These are phyloP conservation scores for Pyrenochaeta sp. DNA, from an alignment of 2,329 filamentous ascomycete species.

Conservation along the genomic window DNA sequence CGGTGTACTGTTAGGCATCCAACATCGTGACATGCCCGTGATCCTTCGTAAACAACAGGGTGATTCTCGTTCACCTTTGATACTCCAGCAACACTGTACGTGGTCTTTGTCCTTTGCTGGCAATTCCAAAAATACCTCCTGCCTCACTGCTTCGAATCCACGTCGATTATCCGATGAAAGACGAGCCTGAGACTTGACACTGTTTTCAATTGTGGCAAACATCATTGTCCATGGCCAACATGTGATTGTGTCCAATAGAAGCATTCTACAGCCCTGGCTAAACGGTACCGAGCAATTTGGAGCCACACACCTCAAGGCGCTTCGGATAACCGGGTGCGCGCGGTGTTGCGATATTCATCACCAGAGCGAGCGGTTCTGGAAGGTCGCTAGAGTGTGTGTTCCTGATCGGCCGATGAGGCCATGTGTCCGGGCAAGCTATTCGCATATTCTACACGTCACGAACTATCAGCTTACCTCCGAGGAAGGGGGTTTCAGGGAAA, in stretches of 20 bases:
- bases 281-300: background rate
- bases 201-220: background rate
- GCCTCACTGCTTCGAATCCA: background rate
- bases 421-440: background rate
- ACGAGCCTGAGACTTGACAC: background rate
- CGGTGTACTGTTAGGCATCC: conserved; percentile 4
- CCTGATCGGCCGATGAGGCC: conserved; percentile 16
- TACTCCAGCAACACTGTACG: background rate
- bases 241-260: background rate
- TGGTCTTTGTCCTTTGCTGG: background rate
- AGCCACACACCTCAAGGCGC: conserved; percentile 6
- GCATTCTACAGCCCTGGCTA: background rate
- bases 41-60: background rate
- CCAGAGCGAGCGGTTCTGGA: conserved; percentile 5
- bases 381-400: background rate
- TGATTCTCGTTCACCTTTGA: background rate
- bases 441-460: conserved; percentile 13
- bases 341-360: background rate
- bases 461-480: background rate
- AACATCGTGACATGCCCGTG: background rate
- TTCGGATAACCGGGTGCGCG: conserved; percentile 15
- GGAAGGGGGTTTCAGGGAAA: background rate
- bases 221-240: no score
- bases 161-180: background rate
- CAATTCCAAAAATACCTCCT: background rate